These are phyloP conservation scores for Penicillium cosmopolitanum DNA, from an alignment of 495 filamentous ascomycete genomes.

Conservation along the genomic window DNA sequence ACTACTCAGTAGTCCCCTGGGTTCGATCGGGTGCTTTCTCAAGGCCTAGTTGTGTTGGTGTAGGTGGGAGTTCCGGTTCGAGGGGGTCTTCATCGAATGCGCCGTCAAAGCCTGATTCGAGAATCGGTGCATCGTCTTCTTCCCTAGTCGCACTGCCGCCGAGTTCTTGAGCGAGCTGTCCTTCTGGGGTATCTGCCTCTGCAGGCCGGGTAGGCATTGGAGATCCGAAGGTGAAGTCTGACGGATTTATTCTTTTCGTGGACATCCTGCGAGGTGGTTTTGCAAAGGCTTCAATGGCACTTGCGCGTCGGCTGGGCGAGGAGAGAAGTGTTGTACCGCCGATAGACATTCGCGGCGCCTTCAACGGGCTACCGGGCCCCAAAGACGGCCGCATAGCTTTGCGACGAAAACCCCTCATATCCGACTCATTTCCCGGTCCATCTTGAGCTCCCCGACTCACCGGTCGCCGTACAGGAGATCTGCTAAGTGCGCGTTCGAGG, in stretches of 20 bases:
- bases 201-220: constrained; percentile 37
- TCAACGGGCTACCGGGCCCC: constrained; percentile 40
- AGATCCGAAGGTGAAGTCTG: constrained; percentile 50
- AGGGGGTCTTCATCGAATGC: constrained; percentile 45
- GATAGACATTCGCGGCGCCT: constrained; percentile 38
- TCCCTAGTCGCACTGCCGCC: constrained; percentile 40
- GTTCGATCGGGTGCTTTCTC: constrained; percentile 44
- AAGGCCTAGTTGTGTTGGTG: constrained; percentile 63
- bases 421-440: constrained; percentile 26
- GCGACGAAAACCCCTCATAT: constrained; percentile 36
- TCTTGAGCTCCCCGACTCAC: constrained; percentile 19
- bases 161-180: constrained; percentile 45
- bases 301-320: constrained; percentile 40
- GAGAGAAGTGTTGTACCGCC: constrained; percentile 10
- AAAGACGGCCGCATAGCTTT: constrained; percentile 45
- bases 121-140: constrained; percentile 6
- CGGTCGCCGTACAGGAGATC: constrained; percentile 32
- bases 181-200: constrained; percentile 37
- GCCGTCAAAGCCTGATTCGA: constrained; percentile 22
- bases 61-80: constrained; percentile 74
- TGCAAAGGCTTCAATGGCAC: constrained; percentile 44
- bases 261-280: constrained; percentile 47
- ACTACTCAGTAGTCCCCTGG: constrained; percentile 43
- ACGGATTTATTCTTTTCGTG: constrained; percentile 39
- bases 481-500: constrained; percentile 50